phyloP scores from a whole-genome alignment of 768 basidiomycete genomes.

The Suillus weaverae region DNA sequence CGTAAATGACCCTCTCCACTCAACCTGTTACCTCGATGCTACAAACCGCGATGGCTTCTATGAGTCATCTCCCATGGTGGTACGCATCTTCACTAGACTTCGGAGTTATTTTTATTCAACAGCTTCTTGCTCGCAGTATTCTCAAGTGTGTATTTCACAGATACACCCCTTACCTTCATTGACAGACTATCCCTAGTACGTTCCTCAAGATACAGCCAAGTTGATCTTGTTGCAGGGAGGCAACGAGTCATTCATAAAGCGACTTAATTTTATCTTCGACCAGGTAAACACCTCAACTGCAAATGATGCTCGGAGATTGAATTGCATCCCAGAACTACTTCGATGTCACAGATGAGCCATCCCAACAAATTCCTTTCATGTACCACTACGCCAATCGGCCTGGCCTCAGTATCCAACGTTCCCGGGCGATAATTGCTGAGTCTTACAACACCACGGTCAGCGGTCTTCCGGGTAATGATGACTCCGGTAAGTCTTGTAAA shows the following conservation, averaged over 20 bases:
- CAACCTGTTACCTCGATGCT: constrained; percentile 62
- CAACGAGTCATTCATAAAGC: constrained; percentile 47
- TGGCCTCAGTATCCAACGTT: constrained; percentile 55
- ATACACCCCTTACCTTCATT: background rate
- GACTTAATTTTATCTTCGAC: constrained; percentile 59
- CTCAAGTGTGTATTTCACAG: constrained; percentile 39
- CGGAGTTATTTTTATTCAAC: background rate
- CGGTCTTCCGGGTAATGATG: constrained; percentile 68
- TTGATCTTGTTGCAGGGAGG: constrained; percentile 65
- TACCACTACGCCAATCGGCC: constrained; percentile 67
- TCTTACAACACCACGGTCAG: constrained; percentile 56
- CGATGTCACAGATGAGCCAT: constrained; percentile 63
- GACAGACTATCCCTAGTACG: constrained; percentile 41
- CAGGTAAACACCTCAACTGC: constrained; percentile 32
- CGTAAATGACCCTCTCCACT: constrained; percentile 54
- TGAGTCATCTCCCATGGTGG: constrained; percentile 61
- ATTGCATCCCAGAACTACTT: constrained; percentile 49
- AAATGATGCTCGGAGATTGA: background rate
- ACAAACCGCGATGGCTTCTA: constrained; percentile 62
- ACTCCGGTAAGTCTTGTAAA: constrained; percentile 30
- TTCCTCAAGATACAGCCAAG: constrained; percentile 64
- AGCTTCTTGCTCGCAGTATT: constrained; percentile 42
- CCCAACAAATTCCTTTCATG: constrained; percentile 70
- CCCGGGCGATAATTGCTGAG: constrained; percentile 53
- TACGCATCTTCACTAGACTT: constrained; percentile 29